Percentiles rank a stretch among this genome's conserved stretches.
Conservation (phyloP, 1,284 basidiomycete genomes). For the Coniferiporia weirii region DNA sequence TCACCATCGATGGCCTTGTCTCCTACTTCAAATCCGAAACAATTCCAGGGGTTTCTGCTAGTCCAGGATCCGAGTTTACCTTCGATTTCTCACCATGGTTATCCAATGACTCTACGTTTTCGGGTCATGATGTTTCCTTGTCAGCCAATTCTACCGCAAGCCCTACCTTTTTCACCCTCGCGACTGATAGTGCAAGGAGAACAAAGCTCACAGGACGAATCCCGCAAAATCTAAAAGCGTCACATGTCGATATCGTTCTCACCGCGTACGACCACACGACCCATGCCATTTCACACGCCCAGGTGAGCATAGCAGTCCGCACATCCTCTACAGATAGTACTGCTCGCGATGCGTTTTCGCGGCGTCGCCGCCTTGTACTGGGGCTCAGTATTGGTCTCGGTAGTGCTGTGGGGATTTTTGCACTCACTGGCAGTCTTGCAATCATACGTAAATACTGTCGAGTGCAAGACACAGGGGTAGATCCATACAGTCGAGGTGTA, state of each 20-base stretch:
- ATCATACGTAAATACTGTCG: slow-evolving; percentile 47
- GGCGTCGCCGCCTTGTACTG: slow-evolving; percentile 40
- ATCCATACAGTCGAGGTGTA: slow-evolving; percentile 13
- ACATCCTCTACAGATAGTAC: slow-evolving; percentile 28
- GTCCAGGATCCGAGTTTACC: slow-evolving; percentile 1
- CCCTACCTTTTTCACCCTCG: slow-evolving; percentile 3
- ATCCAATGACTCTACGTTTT: not conserved
- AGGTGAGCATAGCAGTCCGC: slow-evolving; percentile 48
- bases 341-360: slow-evolving; percentile 20
- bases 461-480: slow-evolving; percentile 49
- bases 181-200: not conserved
- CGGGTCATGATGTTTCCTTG: slow-evolving; percentile 5
- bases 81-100: not conserved
- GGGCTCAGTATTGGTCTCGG: slow-evolving; percentile 61
- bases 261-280: slow-evolving; percentile 59
- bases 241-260: slow-evolving; percentile 48
- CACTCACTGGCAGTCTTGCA: slow-evolving; percentile 51
- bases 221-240: slow-evolving; percentile 35
- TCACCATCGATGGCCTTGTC: slow-evolving; percentile 1
- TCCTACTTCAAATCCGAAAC: slow-evolving; percentile 6
- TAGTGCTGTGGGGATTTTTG: slow-evolving; percentile 51
- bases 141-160: not conserved
- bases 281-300: slow-evolving; percentile 66
- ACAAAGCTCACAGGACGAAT: slow-evolving; percentile 44
- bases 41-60: not conserved